phyloP scores from a whole-genome alignment of 2,329 filamentous ascomycete genomes.

The Aspergillus sp. region DNA sequence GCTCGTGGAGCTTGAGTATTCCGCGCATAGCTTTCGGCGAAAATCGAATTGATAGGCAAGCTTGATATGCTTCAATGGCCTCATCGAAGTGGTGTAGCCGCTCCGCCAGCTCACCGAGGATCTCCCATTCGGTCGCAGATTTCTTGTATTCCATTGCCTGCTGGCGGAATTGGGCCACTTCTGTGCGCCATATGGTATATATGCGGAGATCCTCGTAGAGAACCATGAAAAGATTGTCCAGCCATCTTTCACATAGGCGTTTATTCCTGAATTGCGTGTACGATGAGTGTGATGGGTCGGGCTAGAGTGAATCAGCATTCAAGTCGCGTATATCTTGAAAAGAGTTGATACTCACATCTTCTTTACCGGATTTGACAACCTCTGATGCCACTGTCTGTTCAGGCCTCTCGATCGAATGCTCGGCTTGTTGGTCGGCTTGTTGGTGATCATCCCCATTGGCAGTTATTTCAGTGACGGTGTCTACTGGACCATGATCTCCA shows the following conservation, averaged over 20 bases:
- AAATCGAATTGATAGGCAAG: conserved; percentile 83
- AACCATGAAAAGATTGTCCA: conserved; percentile 99
- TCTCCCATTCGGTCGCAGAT: conserved; percentile 96
- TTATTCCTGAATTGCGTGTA: conserved; percentile 96
- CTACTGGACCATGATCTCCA: conserved; percentile 29
- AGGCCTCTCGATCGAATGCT: conserved; percentile 69
- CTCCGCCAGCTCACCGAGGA: conserved; percentile 87
- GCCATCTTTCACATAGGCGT: conserved; percentile 92
- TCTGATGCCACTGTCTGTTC: conserved; percentile 75
- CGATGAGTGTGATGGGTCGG: conserved; percentile 65
- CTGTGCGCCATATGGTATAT: conserved; percentile 98
- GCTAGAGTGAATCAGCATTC: conserved; percentile 41
- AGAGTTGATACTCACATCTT: conserved; percentile 56
- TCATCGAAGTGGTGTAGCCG: conserved; percentile 90
- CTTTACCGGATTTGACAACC: conserved; percentile 71
- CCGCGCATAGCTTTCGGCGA: conserved; percentile 89
- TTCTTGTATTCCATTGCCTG: conserved; percentile 97
- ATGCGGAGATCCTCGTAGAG: conserved; percentile 96
- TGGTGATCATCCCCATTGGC: conserved; percentile 33
- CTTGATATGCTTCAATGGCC: conserved; percentile 87
- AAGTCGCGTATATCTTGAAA: not conserved
- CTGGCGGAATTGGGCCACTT: conserved; percentile 92
- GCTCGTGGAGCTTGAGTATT: conserved; percentile 76
- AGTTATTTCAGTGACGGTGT: conserved; percentile 24
- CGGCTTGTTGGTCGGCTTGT: conserved; percentile 26